phyloP scores from a whole-genome alignment of 2,329 filamentous ascomycete species.

The Calonectria multiphialidica region DNA sequence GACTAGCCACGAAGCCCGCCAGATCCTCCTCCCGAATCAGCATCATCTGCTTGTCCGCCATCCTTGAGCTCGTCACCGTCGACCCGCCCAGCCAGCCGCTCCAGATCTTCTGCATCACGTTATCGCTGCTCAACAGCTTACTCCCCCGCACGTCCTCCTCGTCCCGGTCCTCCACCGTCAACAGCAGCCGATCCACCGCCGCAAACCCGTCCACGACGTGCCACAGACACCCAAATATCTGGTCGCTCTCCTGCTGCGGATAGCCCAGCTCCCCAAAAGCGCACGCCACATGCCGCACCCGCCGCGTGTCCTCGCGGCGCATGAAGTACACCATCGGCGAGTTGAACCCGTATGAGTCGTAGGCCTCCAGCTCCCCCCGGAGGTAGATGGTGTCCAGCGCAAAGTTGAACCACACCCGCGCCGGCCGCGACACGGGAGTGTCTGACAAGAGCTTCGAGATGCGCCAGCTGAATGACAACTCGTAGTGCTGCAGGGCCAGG shows the following conservation, averaged over 20 bases:
- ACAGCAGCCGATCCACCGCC: conserved; percentile 49
- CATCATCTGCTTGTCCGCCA: conserved; percentile 58
- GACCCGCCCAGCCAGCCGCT: conserved; percentile 57
- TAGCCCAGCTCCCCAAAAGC: conserved; percentile 59
- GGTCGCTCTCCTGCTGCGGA: conserved; percentile 55
- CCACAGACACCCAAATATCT: conserved; percentile 61
- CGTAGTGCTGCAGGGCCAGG: conserved; percentile 58
- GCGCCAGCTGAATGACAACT: conserved; percentile 60
- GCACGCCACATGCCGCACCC: conserved; percentile 58
- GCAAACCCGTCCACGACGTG: conserved; percentile 61
- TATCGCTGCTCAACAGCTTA: conserved; percentile 47
- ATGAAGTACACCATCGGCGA: conserved; percentile 63
- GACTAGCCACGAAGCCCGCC: conserved; percentile 45
- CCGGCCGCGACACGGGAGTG: conserved; percentile 49
- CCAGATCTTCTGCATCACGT: conserved; percentile 62
- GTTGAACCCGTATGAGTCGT: conserved; percentile 60
- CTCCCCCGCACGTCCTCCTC: conserved; percentile 47
- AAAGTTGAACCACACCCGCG: conserved; percentile 63
- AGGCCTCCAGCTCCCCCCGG: conserved; percentile 61
- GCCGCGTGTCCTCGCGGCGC: conserved; percentile 54
- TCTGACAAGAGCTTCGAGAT: conserved; percentile 55
- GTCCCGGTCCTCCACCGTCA: conserved; percentile 56
- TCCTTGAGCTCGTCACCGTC: conserved; percentile 51
- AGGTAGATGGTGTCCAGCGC: conserved; percentile 60
- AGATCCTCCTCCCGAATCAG: conserved; percentile 59